These are phyloP conservation scores for Noccaea caerulescens DNA, from an alignment of 345 rosid species.

Conservation along the genomic window DNA sequence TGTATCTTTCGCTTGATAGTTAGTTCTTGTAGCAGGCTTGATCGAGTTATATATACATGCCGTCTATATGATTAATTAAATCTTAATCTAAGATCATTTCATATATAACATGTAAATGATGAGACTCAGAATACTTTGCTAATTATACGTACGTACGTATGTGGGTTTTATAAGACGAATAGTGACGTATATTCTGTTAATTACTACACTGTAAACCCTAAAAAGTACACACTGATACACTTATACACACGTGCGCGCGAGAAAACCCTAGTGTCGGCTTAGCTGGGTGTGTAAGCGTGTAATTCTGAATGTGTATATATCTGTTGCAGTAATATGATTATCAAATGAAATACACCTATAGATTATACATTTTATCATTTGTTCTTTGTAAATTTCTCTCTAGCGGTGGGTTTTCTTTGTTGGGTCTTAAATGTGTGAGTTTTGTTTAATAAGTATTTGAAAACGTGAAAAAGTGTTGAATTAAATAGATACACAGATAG, in stretches of 20 bases:
- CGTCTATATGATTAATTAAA: background rate
- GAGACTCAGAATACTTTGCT: background rate
- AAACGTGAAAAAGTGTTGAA: too few relatives aligned
- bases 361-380: background rate
- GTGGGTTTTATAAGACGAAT: background rate
- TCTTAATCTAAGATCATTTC: background rate
- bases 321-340: background rate
- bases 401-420: background rate
- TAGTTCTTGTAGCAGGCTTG: constrained; percentile 12
- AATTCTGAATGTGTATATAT: background rate
- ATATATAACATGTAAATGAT: background rate
- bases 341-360: constrained; percentile 1
- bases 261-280: constrained; percentile 33
- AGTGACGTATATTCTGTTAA: constrained; percentile 1
- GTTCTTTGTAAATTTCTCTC: background rate
- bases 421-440: background rate
- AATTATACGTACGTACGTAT: background rate
- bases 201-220: constrained; percentile 35
- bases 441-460: background rate
- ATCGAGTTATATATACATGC: background rate
- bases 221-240: background rate
- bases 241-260: background rate
- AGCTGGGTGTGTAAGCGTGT: background rate
- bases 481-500: background rate
- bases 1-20: constrained; percentile 14